Conservation (phyloP, 352 stramenopile species). For the Pythium graminicola region DNA sequence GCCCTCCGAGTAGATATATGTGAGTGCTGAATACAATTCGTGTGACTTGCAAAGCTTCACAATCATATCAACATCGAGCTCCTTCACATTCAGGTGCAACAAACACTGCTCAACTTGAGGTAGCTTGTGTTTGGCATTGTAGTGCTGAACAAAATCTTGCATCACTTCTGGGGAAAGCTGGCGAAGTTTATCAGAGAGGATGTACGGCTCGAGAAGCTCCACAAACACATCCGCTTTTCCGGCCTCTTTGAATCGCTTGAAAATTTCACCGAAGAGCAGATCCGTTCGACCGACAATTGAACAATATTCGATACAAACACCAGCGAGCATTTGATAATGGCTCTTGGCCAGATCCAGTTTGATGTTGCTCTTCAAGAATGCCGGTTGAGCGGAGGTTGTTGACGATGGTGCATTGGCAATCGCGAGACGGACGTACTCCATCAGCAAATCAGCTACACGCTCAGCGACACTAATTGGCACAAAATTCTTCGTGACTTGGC, state of each 20-base stretch:
- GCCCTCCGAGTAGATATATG: slow-evolving; percentile 93
- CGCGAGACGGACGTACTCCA: slow-evolving; percentile 85
- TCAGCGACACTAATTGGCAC: slow-evolving; percentile 86
- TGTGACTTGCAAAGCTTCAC: slow-evolving; percentile 89
- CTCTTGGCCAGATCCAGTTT: slow-evolving; percentile 89
- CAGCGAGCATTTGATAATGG: slow-evolving; percentile 95
- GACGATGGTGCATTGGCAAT: slow-evolving; percentile 72
- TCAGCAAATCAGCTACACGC: slow-evolving; percentile 82
- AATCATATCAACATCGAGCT: slow-evolving; percentile 93
- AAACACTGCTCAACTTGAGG: slow-evolving; percentile 91
- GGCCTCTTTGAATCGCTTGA: slow-evolving; percentile 74
- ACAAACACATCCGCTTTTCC: slow-evolving; percentile 88
- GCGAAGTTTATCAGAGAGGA: slow-evolving; percentile 90
- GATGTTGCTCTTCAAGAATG: slow-evolving; percentile 52
- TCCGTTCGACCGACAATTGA: slow-evolving; percentile 82
- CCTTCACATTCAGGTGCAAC: slow-evolving; percentile 90
- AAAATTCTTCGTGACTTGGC: slow-evolving; percentile 83
- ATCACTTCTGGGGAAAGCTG: slow-evolving; percentile 90
- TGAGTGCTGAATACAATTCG: slow-evolving; percentile 90
- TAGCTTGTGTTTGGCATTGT: slow-evolving; percentile 80
- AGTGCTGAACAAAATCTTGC: slow-evolving; percentile 92
- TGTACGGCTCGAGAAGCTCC: slow-evolving; percentile 92
- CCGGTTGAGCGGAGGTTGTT: slow-evolving; percentile 24
- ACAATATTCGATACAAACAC: slow-evolving; percentile 95
- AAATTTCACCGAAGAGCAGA: slow-evolving; percentile 84